A percentile compares a stretch with the other conserved stretches of the same genome.
These are phyloP conservation scores for Rhododendron ferrugineum DNA, from an alignment of 148 eudicot species.

Conservation along the genomic window DNA sequence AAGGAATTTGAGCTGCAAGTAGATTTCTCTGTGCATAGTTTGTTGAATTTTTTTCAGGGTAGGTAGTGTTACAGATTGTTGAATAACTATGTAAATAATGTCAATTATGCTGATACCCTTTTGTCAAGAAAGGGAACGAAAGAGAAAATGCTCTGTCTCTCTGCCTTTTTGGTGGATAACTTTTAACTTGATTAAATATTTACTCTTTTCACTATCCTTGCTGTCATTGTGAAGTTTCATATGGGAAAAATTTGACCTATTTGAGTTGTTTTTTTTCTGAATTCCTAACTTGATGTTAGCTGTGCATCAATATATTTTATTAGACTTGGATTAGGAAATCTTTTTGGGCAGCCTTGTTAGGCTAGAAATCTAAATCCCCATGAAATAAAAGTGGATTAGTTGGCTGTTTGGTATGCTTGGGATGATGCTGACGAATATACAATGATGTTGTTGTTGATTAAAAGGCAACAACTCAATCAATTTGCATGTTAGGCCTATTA, in stretches of 20 bases:
- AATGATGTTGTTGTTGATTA: not conserved
- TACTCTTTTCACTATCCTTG: not conserved
- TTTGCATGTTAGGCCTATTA: not conserved
- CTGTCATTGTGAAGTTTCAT: not conserved
- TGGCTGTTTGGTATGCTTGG: not conserved
- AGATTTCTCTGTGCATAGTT: not conserved
- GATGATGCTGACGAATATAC: not conserved
- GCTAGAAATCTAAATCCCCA: not conserved
- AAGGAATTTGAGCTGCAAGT: not conserved
- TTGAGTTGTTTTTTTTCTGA: not conserved
- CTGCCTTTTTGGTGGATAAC: not conserved
- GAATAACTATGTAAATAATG: not conserved
- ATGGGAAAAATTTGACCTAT: not conserved
- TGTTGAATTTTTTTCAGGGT: not conserved
- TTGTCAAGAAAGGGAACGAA: not conserved
- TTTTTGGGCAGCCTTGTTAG: not conserved
- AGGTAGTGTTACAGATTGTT: not conserved
- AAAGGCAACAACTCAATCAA: not conserved
- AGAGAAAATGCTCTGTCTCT: not conserved
- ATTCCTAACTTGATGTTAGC: not conserved
- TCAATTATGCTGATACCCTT: not conserved
- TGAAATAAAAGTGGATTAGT: not conserved
- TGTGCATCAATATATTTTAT: not conserved
- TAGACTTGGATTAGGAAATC: not conserved
- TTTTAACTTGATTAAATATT: not conserved